Percentiles rank a stretch among this genome's conserved stretches.
These are phyloP conservation scores for Coleophoma crateriformis DNA, from an alignment of 2,329 filamentous ascomycete genomes.

Conservation along the genomic window DNA sequence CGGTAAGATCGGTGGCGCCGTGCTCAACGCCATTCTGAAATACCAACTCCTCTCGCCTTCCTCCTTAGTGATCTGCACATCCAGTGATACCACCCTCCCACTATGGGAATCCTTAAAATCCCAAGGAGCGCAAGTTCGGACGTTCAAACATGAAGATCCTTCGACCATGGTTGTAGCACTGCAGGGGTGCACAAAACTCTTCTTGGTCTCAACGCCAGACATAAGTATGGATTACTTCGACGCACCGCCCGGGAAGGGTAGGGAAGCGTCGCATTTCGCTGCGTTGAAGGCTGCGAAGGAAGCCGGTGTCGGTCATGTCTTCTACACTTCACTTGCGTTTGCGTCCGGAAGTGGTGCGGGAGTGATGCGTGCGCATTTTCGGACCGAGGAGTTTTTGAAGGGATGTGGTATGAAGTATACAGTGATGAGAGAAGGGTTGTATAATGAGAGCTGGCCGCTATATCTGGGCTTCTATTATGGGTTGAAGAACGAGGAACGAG, in stretches of 20 bases:
- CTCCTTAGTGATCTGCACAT: conserved; percentile 14
- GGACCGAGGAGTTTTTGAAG: conserved; percentile 14
- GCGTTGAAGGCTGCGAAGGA: conserved; percentile 21
- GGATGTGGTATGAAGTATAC: background rate
- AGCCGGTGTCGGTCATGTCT: conserved; percentile 25
- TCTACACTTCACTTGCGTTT: conserved; percentile 25
- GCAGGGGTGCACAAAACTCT: conserved; percentile 23
- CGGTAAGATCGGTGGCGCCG: conserved; percentile 14
- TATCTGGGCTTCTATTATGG: conserved; percentile 17
- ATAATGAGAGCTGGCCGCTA: conserved; percentile 20
- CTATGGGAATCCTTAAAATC: conserved; percentile 28
- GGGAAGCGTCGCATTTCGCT: conserved; percentile 7
- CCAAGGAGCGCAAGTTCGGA: conserved; percentile 10
- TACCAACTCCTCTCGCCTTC: conserved; percentile 10
- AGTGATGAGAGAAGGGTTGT: conserved; percentile 17
- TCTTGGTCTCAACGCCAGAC: conserved; percentile 23
- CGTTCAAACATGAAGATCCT: conserved; percentile 11
- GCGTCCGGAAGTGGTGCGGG: conserved; percentile 2
- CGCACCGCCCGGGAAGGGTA: conserved; percentile 23
- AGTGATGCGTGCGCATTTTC: conserved; percentile 10
- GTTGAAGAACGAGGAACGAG: conserved; percentile 8
- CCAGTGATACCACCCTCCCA: conserved; percentile 16
- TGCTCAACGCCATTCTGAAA: conserved; percentile 10
- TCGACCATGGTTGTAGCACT: conserved; percentile 4
- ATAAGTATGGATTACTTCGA: conserved; percentile 33